Evolutionary conservation across 768 basidiomycete genomes (phyloP), one percentile per base, ranked within the genome.

Genomic region (Russula foetens): DNA sequence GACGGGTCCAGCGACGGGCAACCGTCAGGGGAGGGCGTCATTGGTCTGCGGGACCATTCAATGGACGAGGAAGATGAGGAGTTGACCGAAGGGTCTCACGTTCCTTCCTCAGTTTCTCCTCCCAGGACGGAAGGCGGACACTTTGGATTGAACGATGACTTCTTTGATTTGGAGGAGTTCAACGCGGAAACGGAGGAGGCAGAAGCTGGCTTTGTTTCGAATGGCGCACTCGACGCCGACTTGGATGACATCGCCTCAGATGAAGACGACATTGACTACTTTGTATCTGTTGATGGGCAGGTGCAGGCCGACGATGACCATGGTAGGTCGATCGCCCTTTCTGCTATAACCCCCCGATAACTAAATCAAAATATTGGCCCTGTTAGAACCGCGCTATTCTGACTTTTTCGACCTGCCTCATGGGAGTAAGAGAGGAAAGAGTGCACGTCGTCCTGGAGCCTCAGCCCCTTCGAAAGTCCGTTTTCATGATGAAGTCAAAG

Each of bases 141-240:
- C 58, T 72, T 79, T 6, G 79, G 79, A 45, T 80, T 98, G 29
- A 87, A 98, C 71, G 96, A 98, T 69, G 84, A 79, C 15, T 98
- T 98, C 75, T 98, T 98, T 73, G 81, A 88, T 63, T 79, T 99
- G 49, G 82, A 83, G 29, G 78, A 83, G 21, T 99, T 99, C 77
- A 97, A 98, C 67, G 79, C 84, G 2, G 84, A 93, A 70, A 86
- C 87, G 2, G 90, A 91, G 70, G 82, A 81, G 65, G 81, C 84
- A 3, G 94, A 96, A 71, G 81, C 85, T 15, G 79, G 73, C 59
- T 77, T 75, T 17, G 77, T 81, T 11, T 84, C 85, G 2, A 76
- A 75, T 67, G 92, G 91, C 21, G 75, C 73, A 28, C 76, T 90
- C 24, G 78, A 79, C 43, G 72, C 67, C 72, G 74, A 78, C 35